A percentile compares a stretch with the other conserved stretches of the same genome.
These are phyloP conservation scores for rapeseed (Brassica napus) DNA, from an alignment of 345 rosid species.

Conservation along the genomic window DNA sequence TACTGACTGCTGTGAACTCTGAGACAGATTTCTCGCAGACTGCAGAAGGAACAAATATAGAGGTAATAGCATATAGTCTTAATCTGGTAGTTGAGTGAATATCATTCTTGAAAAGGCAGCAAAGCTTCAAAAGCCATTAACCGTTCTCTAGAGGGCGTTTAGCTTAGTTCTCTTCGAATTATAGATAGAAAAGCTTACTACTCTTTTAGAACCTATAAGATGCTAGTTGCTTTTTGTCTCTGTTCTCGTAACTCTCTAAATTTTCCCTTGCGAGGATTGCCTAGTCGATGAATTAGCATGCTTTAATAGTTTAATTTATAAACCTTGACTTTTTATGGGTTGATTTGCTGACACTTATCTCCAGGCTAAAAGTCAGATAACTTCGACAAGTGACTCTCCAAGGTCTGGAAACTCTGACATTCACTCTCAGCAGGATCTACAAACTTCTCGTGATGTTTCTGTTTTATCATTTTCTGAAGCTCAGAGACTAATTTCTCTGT, in stretches of 20 bases:
- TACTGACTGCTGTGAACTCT: conserved; percentile 64
- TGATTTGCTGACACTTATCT: conserved; percentile 34
- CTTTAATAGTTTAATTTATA: conserved; percentile 1
- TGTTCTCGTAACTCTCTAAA: conserved; percentile 20
- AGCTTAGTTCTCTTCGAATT: neutral
- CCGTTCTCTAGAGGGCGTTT: conserved; percentile 11
- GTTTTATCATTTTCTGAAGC: conserved; percentile 69
- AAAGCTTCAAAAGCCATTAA: conserved; percentile 18
- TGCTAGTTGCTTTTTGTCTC: conserved; percentile 6
- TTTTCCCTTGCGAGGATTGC: neutral
- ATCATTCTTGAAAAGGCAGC: conserved; percentile 7
- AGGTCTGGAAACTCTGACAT: conserved; percentile 54
- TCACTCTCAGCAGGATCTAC: conserved; percentile 47
- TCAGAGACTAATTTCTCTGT: conserved; percentile 82
- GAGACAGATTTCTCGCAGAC: conserved; percentile 47
- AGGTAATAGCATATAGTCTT: conserved; percentile 50
- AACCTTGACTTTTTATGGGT: conserved; percentile 21
- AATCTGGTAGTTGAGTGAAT: conserved; percentile 17
- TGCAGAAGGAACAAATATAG: conserved; percentile 54
- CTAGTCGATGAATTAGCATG: conserved; percentile 6
- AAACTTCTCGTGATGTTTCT: conserved; percentile 48
- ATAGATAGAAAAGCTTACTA: conserved; percentile 4
- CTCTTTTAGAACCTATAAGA: neutral
- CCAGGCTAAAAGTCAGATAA: conserved; percentile 60
- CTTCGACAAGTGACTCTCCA: conserved; percentile 56